Base-by-base conservation (phyloP, 768 basidiomycete genomes). In the Saitozyma podzolica region DNA sequence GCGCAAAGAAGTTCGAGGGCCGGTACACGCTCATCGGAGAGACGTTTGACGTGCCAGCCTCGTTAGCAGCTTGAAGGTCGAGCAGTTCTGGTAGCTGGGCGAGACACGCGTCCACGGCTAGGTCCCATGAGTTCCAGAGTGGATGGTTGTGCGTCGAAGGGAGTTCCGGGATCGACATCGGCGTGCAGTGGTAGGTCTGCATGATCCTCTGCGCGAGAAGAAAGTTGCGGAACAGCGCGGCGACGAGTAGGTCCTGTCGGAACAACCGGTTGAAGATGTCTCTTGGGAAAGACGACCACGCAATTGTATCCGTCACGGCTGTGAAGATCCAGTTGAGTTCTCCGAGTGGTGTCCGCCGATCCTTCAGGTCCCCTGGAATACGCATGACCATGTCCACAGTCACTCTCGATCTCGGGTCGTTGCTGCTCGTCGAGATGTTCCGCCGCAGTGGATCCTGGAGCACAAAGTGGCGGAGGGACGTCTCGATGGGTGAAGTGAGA, bases 251-350 rank as follows among this genome's bases (percentile, higher is more conserved):
- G 76, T 99, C 96, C 58, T 93, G 95, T 50, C 96, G 85, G 79
- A 97, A 98, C 29, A 98, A 81, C 42, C 92, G 86, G 16, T 92
- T 93, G 80, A 99, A 98, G 4, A 91, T 85, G 43, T 96, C 93
- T 51, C 89, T 86, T 45, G 93, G 89, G 78, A 99, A 95, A 2
- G 92, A 91, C 13, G 94, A 94, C 96, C 96, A 99, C 8, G 96
- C 96, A 65, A 99, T 98, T 9, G 96, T 98, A 80, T 99, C 96
- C 14, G 96, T 98, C 59, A 99, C 91, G 41, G 95, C 92, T 0
- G 93, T 98, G 81, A 98, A 98, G 66, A 98, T 98, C 96, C 96
- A 99, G 77, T 95, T 96, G n/a, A 99, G 85, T 80, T 99, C 96
- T 55, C 96, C 96, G 0, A 99, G 83, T 1, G 96, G 94, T 0